phyloP scores from a whole-genome alignment of 805 yeast genomes.

The Metschnikowia corniflorae region DNA sequence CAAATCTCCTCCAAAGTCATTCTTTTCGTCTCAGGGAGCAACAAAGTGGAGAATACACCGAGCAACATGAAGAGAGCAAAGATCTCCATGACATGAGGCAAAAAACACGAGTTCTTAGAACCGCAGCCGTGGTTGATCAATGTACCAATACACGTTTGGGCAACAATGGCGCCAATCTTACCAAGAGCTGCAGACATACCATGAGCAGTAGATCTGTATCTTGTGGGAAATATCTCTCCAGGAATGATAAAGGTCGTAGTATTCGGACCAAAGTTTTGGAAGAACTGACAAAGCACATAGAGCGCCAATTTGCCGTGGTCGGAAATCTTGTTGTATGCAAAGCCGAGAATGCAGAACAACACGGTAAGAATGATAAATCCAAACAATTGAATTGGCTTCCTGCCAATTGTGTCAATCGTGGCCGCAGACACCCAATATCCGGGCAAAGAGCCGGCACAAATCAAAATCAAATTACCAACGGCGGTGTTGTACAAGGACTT shows the following conservation, averaged over 20 bases:
- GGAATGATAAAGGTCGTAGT: slow-evolving; percentile 88
- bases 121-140: slow-evolving; percentile 77
- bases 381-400: slow-evolving; percentile 75
- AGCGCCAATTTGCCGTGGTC: slow-evolving; percentile 69
- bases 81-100: slow-evolving; percentile 91
- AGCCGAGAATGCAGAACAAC: slow-evolving; percentile 77
- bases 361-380: slow-evolving; percentile 73
- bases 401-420: slow-evolving; percentile 75
- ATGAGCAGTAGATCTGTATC: slow-evolving; percentile 94
- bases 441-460: slow-evolving; percentile 93
- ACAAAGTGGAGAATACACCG: slow-evolving; percentile 62
- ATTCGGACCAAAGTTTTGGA: slow-evolving; percentile 92
- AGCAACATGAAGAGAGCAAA: slow-evolving; percentile 88
- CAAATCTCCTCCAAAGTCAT: slow-evolving; percentile 81
- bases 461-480: slow-evolving; percentile 88
- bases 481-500: slow-evolving; percentile 67
- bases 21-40: slow-evolving; percentile 89
- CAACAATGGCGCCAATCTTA: slow-evolving; percentile 90
- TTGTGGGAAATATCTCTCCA: slow-evolving; percentile 90
- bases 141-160: slow-evolving; percentile 85
- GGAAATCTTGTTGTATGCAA: slow-evolving; percentile 69
- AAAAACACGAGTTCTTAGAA: slow-evolving; percentile 60
- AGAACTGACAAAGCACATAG: slow-evolving; percentile 78
- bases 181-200: slow-evolving; percentile 93
- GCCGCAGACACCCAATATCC: slow-evolving; percentile 89